Base-by-base conservation (phyloP, 129 eudicot species). In the Escallonia rubra region DNA sequence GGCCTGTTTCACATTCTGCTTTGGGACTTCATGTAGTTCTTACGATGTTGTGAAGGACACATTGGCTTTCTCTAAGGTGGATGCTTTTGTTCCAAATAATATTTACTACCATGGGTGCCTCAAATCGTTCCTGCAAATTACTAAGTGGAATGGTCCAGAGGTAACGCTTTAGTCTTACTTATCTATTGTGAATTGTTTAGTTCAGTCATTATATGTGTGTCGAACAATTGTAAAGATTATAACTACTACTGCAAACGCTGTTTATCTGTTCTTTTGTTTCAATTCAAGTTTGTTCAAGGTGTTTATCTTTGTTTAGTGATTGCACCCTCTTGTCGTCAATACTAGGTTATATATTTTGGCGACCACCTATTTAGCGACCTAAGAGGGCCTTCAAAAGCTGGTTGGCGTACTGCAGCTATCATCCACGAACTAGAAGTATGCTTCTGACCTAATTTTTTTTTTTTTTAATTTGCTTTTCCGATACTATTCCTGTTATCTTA, bases 331-430 rank as follows among this genome's bases (percentile, higher is more conserved):
- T 54, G 12, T 61, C 12, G 38, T 61, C 41, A 49, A 40, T 59
- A 38, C 73, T 80, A 94, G 99, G 99, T 94, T 59, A 94, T 94
- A 73, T 94, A 94, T 82, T 94, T 94, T 72, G 99, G 97, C 59
- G 99, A 94, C 74, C 99, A 94, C 80, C 85, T 94, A 38, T 90
- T 90, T 76, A 94, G 99, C 67, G 99, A 94, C 78, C 80, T 94
- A n/a, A 84, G 97, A 71, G 99, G 99, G 60, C 99, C 99, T 70
- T 90, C 97, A 14, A 94, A 87, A 78, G 95, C 99, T 51, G 97
- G 99, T 13, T 94, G 99, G 99, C 96, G 93, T 64, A 94, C 99
- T 43, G 99, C 99, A 78, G 99, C 97, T 47, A 90, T 94, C 57
- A 81, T 94, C 74, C 89, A 90, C 64, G 99, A 94, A 77, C 79